phyloP scores from a whole-genome alignment of 2,329 filamentous ascomycete species.

The Beauveria brongniartii region DNA sequence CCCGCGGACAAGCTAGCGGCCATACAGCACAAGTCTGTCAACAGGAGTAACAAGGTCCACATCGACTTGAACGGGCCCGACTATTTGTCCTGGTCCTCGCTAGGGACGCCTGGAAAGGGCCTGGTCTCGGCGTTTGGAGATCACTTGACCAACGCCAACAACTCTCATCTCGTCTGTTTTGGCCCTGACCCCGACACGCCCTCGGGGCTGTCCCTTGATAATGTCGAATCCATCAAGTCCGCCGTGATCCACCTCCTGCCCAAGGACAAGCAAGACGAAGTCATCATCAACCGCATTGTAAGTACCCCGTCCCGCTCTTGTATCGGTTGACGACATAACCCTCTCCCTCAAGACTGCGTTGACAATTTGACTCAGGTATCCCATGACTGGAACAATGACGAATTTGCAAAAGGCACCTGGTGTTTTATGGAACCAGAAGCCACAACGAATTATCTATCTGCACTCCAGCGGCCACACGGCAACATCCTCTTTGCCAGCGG shows the following conservation, averaged over 20 bases:
- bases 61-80: background rate
- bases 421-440: background rate
- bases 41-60: background rate
- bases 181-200: background rate
- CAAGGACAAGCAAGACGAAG: background rate
- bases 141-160: background rate
- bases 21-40: background rate
- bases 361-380: background rate
- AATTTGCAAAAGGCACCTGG: background rate
- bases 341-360: background rate
- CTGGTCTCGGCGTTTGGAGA: background rate
- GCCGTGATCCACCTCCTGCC: background rate
- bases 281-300: background rate
- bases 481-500: background rate
- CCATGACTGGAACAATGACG: background rate
- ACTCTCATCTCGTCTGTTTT: background rate
- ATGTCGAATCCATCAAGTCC: background rate
- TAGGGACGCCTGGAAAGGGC: background rate
- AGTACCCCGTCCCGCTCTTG: background rate
- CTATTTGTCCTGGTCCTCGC: background rate
- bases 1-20: background rate
- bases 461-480: background rate
- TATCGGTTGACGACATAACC: background rate
- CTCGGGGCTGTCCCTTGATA: background rate
- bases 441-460: background rate